Conservation (phyloP, 257 asterid species). For the Salvia rosmarinus region DNA sequence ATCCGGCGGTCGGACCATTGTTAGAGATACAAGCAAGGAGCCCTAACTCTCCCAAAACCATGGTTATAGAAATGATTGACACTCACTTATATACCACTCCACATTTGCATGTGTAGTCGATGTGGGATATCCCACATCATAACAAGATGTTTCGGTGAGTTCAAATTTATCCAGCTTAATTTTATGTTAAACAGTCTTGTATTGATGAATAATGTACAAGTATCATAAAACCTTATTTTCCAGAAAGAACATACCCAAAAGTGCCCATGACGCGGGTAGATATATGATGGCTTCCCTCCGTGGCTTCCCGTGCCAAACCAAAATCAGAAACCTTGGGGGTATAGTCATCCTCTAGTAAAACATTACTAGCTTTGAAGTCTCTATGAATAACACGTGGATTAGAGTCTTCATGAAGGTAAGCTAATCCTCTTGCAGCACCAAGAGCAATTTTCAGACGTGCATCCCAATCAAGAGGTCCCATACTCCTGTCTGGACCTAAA, state of each 20-base stretch:
- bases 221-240: neutral
- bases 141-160: neutral
- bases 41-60: too few species aligned
- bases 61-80: too few species aligned
- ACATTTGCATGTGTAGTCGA: too few species aligned
- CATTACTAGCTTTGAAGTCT: conserved; percentile 95
- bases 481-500: conserved; percentile 67
- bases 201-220: neutral
- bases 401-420: conserved; percentile 97
- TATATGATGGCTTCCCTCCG: conserved; percentile 92
- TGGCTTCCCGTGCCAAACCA: conserved; percentile 97
- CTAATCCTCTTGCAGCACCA: conserved; percentile 97
- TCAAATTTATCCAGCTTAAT: neutral
- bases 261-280: conserved; percentile 99
- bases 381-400: conserved; percentile 98
- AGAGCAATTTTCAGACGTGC: conserved; percentile 92
- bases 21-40: too few species aligned
- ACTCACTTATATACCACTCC: too few species aligned
- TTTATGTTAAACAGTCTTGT: neutral
- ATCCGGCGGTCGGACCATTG: too few species aligned
- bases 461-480: conserved; percentile 84
- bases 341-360: conserved; percentile 81
- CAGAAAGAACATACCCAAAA: conserved; percentile 69
- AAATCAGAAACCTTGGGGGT: conserved; percentile 98
- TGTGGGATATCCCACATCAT: too few species aligned